phyloP scores from a whole-genome alignment of 139 green algal species.

The Pseudopediastrum boryanum region DNA sequence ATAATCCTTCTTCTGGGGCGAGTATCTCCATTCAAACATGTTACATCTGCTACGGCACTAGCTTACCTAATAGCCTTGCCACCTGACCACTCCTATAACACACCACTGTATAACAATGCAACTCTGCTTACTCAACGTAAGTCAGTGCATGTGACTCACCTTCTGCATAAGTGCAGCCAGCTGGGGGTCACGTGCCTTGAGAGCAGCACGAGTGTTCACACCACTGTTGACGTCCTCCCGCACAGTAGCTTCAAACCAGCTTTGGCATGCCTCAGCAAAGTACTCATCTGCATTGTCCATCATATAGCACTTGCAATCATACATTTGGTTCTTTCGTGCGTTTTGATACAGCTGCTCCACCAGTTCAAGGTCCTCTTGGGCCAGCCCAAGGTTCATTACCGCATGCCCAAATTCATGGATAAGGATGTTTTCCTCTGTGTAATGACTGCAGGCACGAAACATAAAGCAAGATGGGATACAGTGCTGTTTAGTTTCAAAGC shows the following conservation, averaged over 20 bases:
- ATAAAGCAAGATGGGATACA: no score
- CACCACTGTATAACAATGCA: no score
- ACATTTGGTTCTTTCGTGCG: conserved; percentile 15
- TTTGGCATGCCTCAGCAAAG: conserved; percentile 76
- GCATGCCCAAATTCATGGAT: conserved; percentile 79
- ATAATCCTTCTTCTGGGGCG: no score
- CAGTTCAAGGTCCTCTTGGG: neutral
- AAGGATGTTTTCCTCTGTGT: conserved; percentile 67
- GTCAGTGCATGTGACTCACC: conserved; percentile 22
- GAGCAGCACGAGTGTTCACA: conserved; percentile 67
- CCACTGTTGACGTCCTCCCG: conserved; percentile 73
- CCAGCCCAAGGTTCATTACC: conserved; percentile 57
- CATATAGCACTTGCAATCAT: conserved; percentile 53
- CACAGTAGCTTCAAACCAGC: conserved; percentile 78
- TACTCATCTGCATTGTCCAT: conserved; percentile 81
- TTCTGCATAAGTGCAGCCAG: conserved; percentile 61
- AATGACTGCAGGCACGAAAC: no score
- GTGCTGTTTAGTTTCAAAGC: no score
- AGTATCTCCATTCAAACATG: no score
- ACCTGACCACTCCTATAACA: no score
- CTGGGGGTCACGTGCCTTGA: conserved; percentile 60
- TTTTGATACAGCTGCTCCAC: conserved; percentile 36
- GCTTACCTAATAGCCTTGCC: no score
- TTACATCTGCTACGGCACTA: no score
- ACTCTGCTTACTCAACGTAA: no score